Evolutionary conservation across 2,329 filamentous ascomycete genomes (phyloP), one percentile per base, ranked within the genome.

Genomic region (Fusarium sp.): DNA sequence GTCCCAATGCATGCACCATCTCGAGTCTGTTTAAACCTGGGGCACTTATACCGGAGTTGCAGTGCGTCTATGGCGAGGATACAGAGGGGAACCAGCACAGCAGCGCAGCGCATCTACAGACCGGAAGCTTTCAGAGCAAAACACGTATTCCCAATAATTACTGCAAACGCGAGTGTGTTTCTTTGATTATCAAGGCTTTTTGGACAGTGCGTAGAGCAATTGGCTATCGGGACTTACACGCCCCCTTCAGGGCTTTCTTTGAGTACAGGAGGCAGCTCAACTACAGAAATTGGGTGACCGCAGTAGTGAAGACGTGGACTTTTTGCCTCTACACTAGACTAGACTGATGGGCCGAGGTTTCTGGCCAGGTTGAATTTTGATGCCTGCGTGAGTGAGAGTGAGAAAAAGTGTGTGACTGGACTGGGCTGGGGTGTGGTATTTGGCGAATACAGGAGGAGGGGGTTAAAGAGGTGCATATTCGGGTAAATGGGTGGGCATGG

Each of bases 131-230:
- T 35, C 15, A 19, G 58, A 56, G 54, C 43, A 43, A 65, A 70
- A 70, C 67, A 72, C 70, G 70, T 72, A 68, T 64, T 51, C 44
- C 47, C 30, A 32, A 37, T 13, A 37, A 27, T 37, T 25, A n/a
- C 17, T 20, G 19, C 39, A 32, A 47, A 60, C 37, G 50, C 47
- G 39, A 62, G 45, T 45, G 50, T 49, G 50, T 41, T 22, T 44
- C 13, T 19, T 61, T 35, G 10, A 30, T 30, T 11, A 10, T 30
- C 27, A 17, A 55, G 47, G 37, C 39, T 47, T 54, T 64, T 20
- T 20, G 23, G 37, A 65, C 62, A 66, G 63, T 67, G 62, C 43
- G 62, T 32, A 25, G 27, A 57, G 33, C 32, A 52, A 50, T 53
- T 66, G 62, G 56, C 23, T 53, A 46, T 51, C 11, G 22, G 41